Conservation (phyloP, 106 monocot species). For the Acorus calamus region DNA sequence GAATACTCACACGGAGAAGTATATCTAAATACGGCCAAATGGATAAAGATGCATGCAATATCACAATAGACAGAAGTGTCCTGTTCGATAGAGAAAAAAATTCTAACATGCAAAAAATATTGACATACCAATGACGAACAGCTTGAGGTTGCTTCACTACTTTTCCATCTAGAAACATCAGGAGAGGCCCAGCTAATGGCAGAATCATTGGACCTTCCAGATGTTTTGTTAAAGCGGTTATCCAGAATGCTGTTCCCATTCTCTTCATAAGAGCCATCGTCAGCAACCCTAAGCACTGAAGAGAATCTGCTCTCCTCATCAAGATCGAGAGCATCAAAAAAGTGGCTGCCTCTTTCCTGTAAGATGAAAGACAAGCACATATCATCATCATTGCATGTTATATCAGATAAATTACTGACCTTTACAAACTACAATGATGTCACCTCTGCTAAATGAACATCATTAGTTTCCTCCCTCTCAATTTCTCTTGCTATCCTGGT, state of each 20-base stretch:
- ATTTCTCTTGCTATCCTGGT: slow-evolving; percentile 94
- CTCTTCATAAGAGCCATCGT: slow-evolving; percentile 23
- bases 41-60: no score
- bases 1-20: no score
- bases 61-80: no score
- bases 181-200: slow-evolving; percentile 9
- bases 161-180: slow-evolving; percentile 23
- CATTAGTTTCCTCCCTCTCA: slow-evolving; percentile 74
- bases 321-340: slow-evolving; percentile 47
- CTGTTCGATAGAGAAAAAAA: no score
- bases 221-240: slow-evolving; percentile 17
- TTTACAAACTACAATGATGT: not conserved
- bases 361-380: slow-evolving; percentile 2
- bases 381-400: not conserved
- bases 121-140: slow-evolving; percentile 30
- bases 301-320: slow-evolving; percentile 95
- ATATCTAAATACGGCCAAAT: no score
- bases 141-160: slow-evolving; percentile 18
- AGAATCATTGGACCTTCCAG: slow-evolving; percentile 18
- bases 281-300: slow-evolving; percentile 57
- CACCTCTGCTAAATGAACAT: slow-evolving; percentile 89
- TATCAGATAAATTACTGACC: no score
- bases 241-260: slow-evolving; percentile 13
- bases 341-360: slow-evolving; percentile 84
- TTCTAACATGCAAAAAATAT: no score